Evolutionary conservation across 352 stramenopile species (phyloP).

Genomic region (Pilasporangium apinafurcum): DNA sequence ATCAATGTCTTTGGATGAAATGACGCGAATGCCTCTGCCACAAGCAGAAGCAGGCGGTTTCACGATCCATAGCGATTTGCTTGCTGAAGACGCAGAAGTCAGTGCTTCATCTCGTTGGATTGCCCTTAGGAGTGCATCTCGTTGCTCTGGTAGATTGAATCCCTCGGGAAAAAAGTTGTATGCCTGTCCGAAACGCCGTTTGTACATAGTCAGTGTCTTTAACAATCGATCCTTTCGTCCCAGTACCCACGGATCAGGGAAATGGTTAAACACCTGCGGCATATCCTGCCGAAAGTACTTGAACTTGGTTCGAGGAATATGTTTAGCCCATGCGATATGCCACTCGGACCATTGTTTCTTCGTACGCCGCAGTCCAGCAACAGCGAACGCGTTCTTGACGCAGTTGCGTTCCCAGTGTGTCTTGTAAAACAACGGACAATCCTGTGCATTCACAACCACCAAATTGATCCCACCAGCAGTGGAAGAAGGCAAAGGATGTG

Average conservation of each 20-base stretch:
- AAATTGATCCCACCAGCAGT: slow-evolving; percentile 7
- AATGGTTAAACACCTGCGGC: slow-evolving; percentile 83
- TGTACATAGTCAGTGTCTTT: slow-evolving; percentile 58
- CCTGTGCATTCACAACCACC: slow-evolving; percentile 27
- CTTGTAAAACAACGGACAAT: slow-evolving; percentile 61
- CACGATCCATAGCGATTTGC: slow-evolving; percentile 76
- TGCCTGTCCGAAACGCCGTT: slow-evolving; percentile 39
- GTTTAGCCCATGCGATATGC: slow-evolving; percentile 68
- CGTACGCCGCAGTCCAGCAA: slow-evolving; percentile 61
- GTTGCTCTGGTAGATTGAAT: slow-evolving; percentile 76
- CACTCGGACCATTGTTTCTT: slow-evolving; percentile 50
- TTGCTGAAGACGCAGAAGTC: neutral
- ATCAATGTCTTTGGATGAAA: slow-evolving; percentile 32
- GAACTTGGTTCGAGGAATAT: slow-evolving; percentile 58
- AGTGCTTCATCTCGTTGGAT: slow-evolving; percentile 22
- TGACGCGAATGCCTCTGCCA: slow-evolving; percentile 81
- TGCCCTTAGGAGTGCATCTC: slow-evolving; percentile 44
- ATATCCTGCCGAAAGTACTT: slow-evolving; percentile 35
- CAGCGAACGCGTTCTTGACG: slow-evolving; percentile 88
- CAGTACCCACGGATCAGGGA: slow-evolving; percentile 87
- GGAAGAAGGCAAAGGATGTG: slow-evolving; percentile 19
- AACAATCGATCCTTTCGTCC: slow-evolving; percentile 86
- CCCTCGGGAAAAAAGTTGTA: slow-evolving; percentile 85
- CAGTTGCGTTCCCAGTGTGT: slow-evolving; percentile 90
- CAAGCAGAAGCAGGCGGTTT: slow-evolving; percentile 86